Evolutionary conservation across 495 filamentous ascomycete species (phyloP), one percentile per base, ranked within the genome.

Genomic region (Xylaria grammica): DNA sequence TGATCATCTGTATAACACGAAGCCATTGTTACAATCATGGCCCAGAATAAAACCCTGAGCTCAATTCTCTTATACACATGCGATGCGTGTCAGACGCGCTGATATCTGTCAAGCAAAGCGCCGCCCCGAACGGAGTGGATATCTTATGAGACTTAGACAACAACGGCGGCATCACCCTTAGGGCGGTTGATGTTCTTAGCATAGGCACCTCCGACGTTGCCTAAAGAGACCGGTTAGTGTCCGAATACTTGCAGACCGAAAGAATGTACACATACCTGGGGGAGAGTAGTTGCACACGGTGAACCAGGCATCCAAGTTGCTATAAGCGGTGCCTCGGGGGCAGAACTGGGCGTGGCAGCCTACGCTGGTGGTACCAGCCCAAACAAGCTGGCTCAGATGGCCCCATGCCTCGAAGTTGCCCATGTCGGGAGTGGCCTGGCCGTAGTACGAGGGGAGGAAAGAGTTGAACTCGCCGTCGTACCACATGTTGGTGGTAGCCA

Each of bases 261-360:
- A 15, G 32, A 60, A 67, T 69, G 79, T 15, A 40, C 13, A 44
- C 79, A 51, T 79, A 90, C 90, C 91, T 63, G 86, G 74, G 66
- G 90, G 83, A 51, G 74, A 77, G 77, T 99, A 99, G 82, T 97
- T 94, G 89, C 95, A 99, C 53, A 96, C 92, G 51, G 91, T 93
- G 74, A 82, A 90, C 77, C 77, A 84, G 17, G 75, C 70, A 59
- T 66, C 74, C 58, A 80, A 67, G 8, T 48, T 63, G 24, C 40
- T 29, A 24, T 74, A 70, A 58, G 85, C 77, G 58, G 85, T 82
- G 17, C 85, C 77, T 13, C 78, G 52, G 2, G 72, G 63, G 72
- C 81, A 82, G 70, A 80, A 81, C 69, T 85, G 75, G 32, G 87
- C 85, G 55, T 82, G 84, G 76, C 95, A 99, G 65, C 92, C 95